Percentiles rank a stretch among this genome's conserved stretches.
phyloP scores from a whole-genome alignment of 495 filamentous ascomycete genomes.

The Penicillium desertorum region DNA sequence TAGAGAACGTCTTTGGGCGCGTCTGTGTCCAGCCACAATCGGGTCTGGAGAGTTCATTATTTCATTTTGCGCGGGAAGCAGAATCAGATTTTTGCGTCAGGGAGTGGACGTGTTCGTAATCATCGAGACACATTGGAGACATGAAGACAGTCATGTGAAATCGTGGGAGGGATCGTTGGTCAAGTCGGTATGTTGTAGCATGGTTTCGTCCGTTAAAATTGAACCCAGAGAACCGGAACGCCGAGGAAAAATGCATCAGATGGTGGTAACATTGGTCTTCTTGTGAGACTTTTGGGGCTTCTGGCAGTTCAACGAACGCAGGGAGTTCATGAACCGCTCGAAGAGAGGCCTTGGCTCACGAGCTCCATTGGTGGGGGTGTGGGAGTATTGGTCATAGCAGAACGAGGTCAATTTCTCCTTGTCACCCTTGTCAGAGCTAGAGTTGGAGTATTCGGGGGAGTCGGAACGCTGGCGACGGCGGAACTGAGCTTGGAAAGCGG shows the following conservation, averaged over 20 bases:
- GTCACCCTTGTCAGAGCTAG: slow-evolving; percentile 12
- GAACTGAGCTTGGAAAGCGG: slow-evolving; percentile 42
- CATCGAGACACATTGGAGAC: slow-evolving; percentile 15
- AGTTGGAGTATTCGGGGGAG: slow-evolving; percentile 25
- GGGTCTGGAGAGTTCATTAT: slow-evolving; percentile 17
- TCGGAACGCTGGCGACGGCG: slow-evolving; percentile 40
- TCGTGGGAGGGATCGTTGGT: slow-evolving; percentile 15
- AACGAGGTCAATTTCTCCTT: slow-evolving; percentile 36
- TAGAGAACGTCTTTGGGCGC: slow-evolving; percentile 8
- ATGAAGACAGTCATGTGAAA: slow-evolving; percentile 12
- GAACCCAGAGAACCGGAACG: slow-evolving; percentile 14
- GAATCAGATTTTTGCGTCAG: slow-evolving; percentile 6
- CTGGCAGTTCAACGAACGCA: slow-evolving; percentile 37
- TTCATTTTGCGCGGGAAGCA: slow-evolving; percentile 12
- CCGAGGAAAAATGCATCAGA: slow-evolving; percentile 18
- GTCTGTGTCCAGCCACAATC: slow-evolving; percentile 9
- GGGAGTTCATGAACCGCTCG: slow-evolving; percentile 37
- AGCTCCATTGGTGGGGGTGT: slow-evolving; percentile 13
- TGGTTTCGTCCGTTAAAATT: slow-evolving; percentile 2
- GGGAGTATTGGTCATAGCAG: slow-evolving; percentile 41
- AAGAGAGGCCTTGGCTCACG: slow-evolving; percentile 32
- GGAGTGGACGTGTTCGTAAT: slow-evolving; percentile 21
- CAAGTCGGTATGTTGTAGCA: slow-evolving; percentile 13
- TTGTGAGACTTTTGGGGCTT: slow-evolving; percentile 21
- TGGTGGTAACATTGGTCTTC: slow-evolving; percentile 23